Percentiles rank a stretch among this genome's conserved stretches.
Evolutionary conservation across 768 basidiomycete genomes (phyloP).

Genomic region (Tricholoma saponaceum): DNA sequence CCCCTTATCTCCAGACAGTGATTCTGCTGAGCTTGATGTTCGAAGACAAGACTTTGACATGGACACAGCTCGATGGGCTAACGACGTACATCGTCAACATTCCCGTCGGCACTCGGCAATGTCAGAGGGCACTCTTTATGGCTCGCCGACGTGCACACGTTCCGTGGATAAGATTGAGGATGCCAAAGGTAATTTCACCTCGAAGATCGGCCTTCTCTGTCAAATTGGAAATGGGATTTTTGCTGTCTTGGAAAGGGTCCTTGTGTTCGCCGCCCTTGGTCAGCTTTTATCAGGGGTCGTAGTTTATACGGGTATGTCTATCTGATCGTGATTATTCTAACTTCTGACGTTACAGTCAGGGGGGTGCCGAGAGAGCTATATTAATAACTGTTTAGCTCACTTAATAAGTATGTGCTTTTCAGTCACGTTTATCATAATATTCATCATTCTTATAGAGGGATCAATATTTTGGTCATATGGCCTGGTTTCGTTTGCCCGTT

Average conservation of each 20-base stretch:
- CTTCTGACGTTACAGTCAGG: conserved; percentile 31
- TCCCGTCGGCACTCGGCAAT: conserved; percentile 38
- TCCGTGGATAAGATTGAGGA: conserved; percentile 61
- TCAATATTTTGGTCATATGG: conserved; percentile 93
- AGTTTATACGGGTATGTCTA: conserved; percentile 62
- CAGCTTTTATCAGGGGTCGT: conserved; percentile 68
- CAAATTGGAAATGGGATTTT: conserved; percentile 48
- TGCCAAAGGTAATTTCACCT: conserved; percentile 18
- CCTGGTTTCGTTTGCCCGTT: conserved; percentile 87
- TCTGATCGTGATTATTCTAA: not conserved
- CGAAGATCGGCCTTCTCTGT: conserved; percentile 23
- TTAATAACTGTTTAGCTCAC: conserved; percentile 87
- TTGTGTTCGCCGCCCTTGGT: conserved; percentile 71
- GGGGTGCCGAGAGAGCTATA: conserved; percentile 72
- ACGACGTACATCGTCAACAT: conserved; percentile 37
- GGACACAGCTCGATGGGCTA: conserved; percentile 52
- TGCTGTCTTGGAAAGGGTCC: conserved; percentile 50
- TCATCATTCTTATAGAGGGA: conserved; percentile 53
- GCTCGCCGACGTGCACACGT: conserved; percentile 38
- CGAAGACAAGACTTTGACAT: conserved; percentile 21
- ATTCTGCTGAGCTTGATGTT: conserved; percentile 27
- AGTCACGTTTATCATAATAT: conserved; percentile 3
- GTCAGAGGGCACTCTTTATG: conserved; percentile 55
- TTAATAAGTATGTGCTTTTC: conserved; percentile 66
- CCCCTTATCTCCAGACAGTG: conserved; percentile 18